Evolutionary conservation across 192 early-diverging fungal genomes (phyloP), one percentile per base, ranked within the genome.

Genomic region (Coemansia aciculifera): DNA sequence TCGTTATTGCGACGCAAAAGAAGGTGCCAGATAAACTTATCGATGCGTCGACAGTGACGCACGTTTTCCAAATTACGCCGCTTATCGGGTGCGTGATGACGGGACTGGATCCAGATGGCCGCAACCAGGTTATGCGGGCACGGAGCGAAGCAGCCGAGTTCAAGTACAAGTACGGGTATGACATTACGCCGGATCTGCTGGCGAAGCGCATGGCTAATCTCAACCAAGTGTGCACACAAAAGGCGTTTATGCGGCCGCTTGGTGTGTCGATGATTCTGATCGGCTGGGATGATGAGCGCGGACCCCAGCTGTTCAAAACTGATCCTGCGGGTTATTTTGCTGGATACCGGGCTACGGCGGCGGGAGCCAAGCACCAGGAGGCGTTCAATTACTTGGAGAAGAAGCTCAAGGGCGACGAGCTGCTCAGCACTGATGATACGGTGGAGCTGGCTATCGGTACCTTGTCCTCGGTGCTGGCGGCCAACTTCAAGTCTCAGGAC

Each of bases 151-250:
- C 97, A 15, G 98, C 95, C 38, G 96, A 98, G 81, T 99, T 92
- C 88, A 87, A 92, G 24, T 99, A 99, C 87, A 99, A 99, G 85
- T 95, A 91, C 82, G 98, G 97, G 37, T 98, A 99, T 77, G 93
- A 98, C 44, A 98, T 99, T 62, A 91, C 96, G 34, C 86, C 92
- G 36, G 96, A 99, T 78, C 90, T 95, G 90, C 88, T 99, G 59
- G 98, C 98, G 52, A 97, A 97, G 84, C 91, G 95, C 62, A 90
- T 99, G 70, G 98, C 98, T 51, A 96, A 94, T 72, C 91, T 98
- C 76, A 98, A 98, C 75, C 98, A 99, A 85, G 98, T 99, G 62
- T 97, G 97, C 78, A 99, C 98, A 59, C 98, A 99, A 74, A 94
- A 98, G 69, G 98, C 98, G 31, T 95, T 94, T 56, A 98, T 98